Evolutionary conservation across 805 yeast genomes (phyloP).

Genomic region (Hanseniaspora occidentalis): DNA sequence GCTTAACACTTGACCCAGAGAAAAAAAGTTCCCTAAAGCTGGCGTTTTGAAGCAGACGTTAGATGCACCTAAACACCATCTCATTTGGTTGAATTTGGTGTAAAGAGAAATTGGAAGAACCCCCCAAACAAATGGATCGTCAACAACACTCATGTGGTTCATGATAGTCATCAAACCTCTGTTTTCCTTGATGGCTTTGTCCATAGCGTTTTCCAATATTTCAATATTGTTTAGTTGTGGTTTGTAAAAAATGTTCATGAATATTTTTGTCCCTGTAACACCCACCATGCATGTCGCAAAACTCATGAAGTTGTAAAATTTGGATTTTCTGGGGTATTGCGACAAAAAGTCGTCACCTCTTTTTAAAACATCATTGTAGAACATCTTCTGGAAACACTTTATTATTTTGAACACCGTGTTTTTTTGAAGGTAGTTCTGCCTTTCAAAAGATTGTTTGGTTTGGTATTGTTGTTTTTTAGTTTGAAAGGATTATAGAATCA

Average conservation of each 20-base stretch:
- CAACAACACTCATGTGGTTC: slow-evolving; percentile 88
- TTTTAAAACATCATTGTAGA: slow-evolving; percentile 51
- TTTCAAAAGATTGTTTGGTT: neutral
- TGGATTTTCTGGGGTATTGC: slow-evolving; percentile 46
- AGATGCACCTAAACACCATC: slow-evolving; percentile 94
- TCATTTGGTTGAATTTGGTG: slow-evolving; percentile 41
- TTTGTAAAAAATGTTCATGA: slow-evolving; percentile 49
- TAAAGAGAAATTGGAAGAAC: slow-evolving; percentile 63
- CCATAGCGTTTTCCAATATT: slow-evolving; percentile 49
- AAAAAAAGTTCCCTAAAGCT: slow-evolving; percentile 48
- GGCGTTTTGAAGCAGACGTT: slow-evolving; percentile 69
- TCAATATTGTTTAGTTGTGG: slow-evolving; percentile 53
- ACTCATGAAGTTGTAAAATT: slow-evolving; percentile 56
- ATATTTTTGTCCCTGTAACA: slow-evolving; percentile 49
- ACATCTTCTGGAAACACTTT: too few relatives aligned
- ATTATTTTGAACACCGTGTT: neutral
- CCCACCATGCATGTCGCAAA: slow-evolving; percentile 56
- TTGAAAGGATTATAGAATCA: too few relatives aligned
- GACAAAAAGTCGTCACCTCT: slow-evolving; percentile 63
- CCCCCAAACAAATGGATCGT: slow-evolving; percentile 88
- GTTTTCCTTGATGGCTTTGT: slow-evolving; percentile 50
- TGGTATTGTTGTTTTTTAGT: neutral
- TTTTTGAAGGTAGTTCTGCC: neutral
- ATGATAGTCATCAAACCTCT: slow-evolving; percentile 72
- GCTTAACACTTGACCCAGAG: slow-evolving; percentile 78